Evolutionary conservation across 2,329 filamentous ascomycete genomes (phyloP).

Genomic region (Clonostachys rosea): DNA sequence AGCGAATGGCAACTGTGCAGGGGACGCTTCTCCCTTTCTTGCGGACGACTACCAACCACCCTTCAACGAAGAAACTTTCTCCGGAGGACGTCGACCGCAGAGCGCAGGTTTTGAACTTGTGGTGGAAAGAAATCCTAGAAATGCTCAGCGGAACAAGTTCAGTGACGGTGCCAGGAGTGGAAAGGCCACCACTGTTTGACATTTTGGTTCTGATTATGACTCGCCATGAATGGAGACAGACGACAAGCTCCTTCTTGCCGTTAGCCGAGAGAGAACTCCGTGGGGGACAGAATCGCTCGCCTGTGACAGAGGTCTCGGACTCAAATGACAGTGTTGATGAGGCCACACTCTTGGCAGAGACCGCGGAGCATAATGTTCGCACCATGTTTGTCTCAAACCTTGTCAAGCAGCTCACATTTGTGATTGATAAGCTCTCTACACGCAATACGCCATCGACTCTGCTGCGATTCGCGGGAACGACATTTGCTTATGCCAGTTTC

Average conservation of each 20-base stretch:
- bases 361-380: slow-evolving; percentile 81
- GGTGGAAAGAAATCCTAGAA: slow-evolving; percentile 82
- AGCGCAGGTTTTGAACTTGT: slow-evolving; percentile 77
- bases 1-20: slow-evolving; percentile 74
- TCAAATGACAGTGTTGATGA: slow-evolving; percentile 67
- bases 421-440: slow-evolving; percentile 84
- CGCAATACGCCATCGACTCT: slow-evolving; percentile 61
- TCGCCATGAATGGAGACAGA: slow-evolving; percentile 79
- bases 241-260: slow-evolving; percentile 63
- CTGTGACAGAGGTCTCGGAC: slow-evolving; percentile 40
- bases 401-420: slow-evolving; percentile 76
- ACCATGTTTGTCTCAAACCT: slow-evolving; percentile 84
- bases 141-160: slow-evolving; percentile 66
- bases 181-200: slow-evolving; percentile 76
- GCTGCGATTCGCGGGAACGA: slow-evolving; percentile 85
- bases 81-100: slow-evolving; percentile 80
- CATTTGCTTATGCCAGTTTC: slow-evolving; percentile 89
- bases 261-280: slow-evolving; percentile 48
- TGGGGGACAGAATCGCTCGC: slow-evolving; percentile 33
- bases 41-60: slow-evolving; percentile 61
- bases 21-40: slow-evolving; percentile 73
- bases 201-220: slow-evolving; percentile 79
- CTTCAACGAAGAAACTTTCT: slow-evolving; percentile 59
- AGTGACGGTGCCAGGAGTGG: slow-evolving; percentile 77
- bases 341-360: slow-evolving; percentile 48